phyloP scores from a whole-genome alignment of 805 yeast species.

The Pichia eremophila region DNA sequence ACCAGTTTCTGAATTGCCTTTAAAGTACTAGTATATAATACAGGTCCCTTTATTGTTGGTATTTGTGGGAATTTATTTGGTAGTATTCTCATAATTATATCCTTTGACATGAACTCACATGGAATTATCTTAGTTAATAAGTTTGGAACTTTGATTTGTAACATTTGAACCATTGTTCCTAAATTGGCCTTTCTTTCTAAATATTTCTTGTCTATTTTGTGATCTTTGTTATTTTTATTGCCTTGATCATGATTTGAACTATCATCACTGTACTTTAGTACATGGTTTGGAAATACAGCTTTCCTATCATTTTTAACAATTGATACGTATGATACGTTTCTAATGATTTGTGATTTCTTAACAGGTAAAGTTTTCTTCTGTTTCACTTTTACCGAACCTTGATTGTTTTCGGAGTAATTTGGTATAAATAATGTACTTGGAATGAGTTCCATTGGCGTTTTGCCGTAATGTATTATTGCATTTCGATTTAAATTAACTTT shows the following conservation, averaged over 20 bases:
- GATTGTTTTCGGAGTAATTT: too few relatives aligned
- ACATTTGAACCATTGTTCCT: constrained; percentile 42
- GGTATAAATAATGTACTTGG: not conserved
- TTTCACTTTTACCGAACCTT: too few relatives aligned
- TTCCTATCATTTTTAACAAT: not conserved
- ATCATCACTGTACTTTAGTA: not conserved
- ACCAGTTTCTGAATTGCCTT: constrained; percentile 47
- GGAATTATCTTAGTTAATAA: constrained; percentile 39
- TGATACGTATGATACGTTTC: too few relatives aligned
- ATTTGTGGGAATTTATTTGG: constrained; percentile 46
- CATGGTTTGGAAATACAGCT: not conserved
- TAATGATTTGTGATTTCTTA: too few relatives aligned
- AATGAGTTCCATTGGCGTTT: not conserved
- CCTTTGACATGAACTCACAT: constrained; percentile 32
- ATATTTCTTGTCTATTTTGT: constrained; percentile 3
- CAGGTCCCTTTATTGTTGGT: constrained; percentile 48
- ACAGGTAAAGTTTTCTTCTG: too few relatives aligned
- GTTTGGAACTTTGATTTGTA: constrained; percentile 41
- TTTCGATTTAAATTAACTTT: not conserved
- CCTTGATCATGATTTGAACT: too few relatives aligned
- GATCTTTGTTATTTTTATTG: not conserved
- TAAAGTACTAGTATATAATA: constrained; percentile 45
- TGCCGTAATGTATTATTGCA: not conserved
- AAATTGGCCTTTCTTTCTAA: constrained; percentile 38
- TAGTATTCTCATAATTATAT: constrained; percentile 43